Evolutionary conservation across 768 basidiomycete species (phyloP), one percentile per base, ranked within the genome.

Genomic region (Lactarius hengduanensis): DNA sequence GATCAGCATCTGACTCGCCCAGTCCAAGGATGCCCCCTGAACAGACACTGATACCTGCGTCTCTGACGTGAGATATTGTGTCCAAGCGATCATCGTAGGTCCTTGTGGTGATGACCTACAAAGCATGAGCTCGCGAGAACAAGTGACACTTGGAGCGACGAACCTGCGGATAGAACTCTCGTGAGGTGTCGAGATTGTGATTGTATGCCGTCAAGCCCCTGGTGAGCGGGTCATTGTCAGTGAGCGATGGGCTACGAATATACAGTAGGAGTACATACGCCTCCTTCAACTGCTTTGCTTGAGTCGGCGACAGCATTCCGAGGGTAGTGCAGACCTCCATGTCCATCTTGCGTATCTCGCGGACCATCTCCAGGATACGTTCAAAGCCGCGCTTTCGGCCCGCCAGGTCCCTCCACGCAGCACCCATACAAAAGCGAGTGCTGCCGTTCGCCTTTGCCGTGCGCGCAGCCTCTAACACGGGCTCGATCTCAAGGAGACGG

Each of bases 261-360:
- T 53, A 40, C 32, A 11, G 54, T 32, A 34, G 40, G 36, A 34
- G 70, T 36, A 57, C 89, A 70, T 76, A 92, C 91, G 96, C 96
- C 79, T 95, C 88, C 77, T 98, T 98, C 68, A 99, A 82, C 72
- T 89, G 89, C 69, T 81, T 81, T 30, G 96, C 96, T 77, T 99
- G 96, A 65, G 95, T 94, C 28, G 95, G 92, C 13, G 88, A 86
- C 57, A 99, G 82, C 96, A 99, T 98, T 56, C 96, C 96, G 36
- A 99, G 85, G 5, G 96, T 99, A 50, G 96, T 98, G 80, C 96
- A 99, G 30, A 99, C 96, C 78, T 99, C 96, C 96, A 99, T 97
- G 47, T 90, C 96, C 92, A 98, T 95, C 22, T 85, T 91, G 70
- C 96, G 87, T 76, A 94, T 87, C 76, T 92, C 85, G 41, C 83